phyloP scores from a whole-genome alignment of 2,329 filamentous ascomycete species.

The Neodidymelliopsis sp. region DNA sequence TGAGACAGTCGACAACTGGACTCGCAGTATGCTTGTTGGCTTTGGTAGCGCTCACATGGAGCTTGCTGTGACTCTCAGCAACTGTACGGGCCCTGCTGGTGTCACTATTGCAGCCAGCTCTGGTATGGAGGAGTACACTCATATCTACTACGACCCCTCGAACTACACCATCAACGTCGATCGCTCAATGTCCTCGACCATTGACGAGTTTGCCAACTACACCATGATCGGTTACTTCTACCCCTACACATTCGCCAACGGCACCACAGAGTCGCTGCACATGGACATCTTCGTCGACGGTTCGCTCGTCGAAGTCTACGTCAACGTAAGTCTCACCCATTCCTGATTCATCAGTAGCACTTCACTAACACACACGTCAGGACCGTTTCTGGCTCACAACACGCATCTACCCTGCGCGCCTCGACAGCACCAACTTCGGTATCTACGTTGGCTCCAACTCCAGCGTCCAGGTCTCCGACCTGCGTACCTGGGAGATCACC shows the following conservation, averaged over 20 bases:
- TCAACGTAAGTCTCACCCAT: slow-evolving; percentile 46
- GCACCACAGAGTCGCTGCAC: slow-evolving; percentile 50
- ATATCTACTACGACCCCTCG: slow-evolving; percentile 55
- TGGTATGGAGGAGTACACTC: slow-evolving; percentile 54
- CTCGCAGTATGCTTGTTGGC: slow-evolving; percentile 33
- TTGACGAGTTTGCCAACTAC: slow-evolving; percentile 53
- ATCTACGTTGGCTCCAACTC: slow-evolving; percentile 52
- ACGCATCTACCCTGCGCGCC: slow-evolving; percentile 55
- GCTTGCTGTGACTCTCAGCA: slow-evolving; percentile 50
- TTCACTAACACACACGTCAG: slow-evolving; percentile 24
- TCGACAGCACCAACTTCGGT: slow-evolving; percentile 54
- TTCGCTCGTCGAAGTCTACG: slow-evolving; percentile 56
- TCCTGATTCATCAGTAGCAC: neutral
- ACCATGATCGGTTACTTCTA: slow-evolving; percentile 57
- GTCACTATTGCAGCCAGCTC: slow-evolving; percentile 54
- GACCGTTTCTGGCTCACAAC: slow-evolving; percentile 52
- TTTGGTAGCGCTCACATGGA: slow-evolving; percentile 51
- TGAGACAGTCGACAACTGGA: slow-evolving; percentile 25
- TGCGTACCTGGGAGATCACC: slow-evolving; percentile 51
- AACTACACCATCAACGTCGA: slow-evolving; percentile 57
- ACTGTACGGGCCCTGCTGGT: slow-evolving; percentile 51
- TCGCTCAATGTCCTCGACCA: slow-evolving; percentile 52
- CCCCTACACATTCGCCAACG: slow-evolving; percentile 51
- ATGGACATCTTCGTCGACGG: slow-evolving; percentile 59
- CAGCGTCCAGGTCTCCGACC: slow-evolving; percentile 44